Evolutionary conservation across 2,329 filamentous ascomycete genomes (phyloP).

Genomic region (Bretziella fagacearum): DNA sequence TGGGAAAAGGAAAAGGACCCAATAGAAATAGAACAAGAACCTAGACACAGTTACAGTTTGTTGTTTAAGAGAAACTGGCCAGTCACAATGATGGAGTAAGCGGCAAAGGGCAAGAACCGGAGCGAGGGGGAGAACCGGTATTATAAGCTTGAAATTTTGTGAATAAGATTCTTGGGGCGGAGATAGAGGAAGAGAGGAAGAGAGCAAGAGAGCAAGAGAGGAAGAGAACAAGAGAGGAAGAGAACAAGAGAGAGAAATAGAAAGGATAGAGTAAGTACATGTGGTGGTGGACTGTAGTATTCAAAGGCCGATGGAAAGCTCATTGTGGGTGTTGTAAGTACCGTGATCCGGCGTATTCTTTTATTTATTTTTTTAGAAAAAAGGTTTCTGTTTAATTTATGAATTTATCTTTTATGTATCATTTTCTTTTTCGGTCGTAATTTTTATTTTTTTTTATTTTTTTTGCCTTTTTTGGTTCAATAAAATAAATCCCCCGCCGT

Average conservation of each 20-base stretch:
- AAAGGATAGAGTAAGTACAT: conserved; percentile 3
- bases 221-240: not conserved
- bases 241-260: not conserved
- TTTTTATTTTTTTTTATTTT: not conserved
- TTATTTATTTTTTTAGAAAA: not conserved
- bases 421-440: not conserved
- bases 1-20: too few species aligned
- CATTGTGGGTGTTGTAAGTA: not conserved
- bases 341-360: not conserved
- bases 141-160: too few species aligned
- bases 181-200: not conserved
- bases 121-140: too few species aligned
- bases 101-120: not conserved
- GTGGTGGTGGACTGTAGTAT: not conserved
- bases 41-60: too few species aligned
- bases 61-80: not conserved
- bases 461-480: not conserved
- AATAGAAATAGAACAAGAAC: too few species aligned
- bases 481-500: not conserved
- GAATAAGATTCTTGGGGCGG: not conserved
- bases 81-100: not conserved
- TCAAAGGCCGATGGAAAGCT: not conserved
- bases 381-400: not conserved
- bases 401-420: not conserved
- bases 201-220: not conserved